phyloP scores from a whole-genome alignment of 78 protist genomes.

The Emiliania huxleyi region DNA sequence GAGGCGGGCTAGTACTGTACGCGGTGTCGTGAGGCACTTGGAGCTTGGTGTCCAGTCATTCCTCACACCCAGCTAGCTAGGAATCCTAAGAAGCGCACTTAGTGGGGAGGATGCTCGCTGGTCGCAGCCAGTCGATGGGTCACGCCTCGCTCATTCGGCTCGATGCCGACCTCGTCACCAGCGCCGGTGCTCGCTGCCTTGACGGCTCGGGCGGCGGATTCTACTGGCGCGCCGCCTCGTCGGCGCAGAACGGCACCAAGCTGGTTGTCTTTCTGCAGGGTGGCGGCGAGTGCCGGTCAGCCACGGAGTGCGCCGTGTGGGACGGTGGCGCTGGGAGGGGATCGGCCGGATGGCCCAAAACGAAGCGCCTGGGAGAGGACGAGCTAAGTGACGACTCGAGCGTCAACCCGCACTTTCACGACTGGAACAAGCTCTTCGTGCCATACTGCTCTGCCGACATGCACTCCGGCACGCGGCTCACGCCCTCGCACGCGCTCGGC shows the following conservation, averaged over 20 bases:
- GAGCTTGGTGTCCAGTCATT: no score
- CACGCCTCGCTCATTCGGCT: not conserved
- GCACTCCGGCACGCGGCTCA: not conserved
- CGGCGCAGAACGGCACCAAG: no score
- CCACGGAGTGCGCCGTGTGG: not conserved
- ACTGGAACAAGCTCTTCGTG: not conserved
- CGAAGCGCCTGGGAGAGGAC: not conserved
- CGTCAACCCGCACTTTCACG: not conserved
- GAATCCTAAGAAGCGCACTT: no score
- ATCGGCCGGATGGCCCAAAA: not conserved
- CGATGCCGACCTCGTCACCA: not conserved
- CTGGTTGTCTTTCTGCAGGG: not conserved
- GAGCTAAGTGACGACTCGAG: not conserved
- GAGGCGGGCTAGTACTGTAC: no score
- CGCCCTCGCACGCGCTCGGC: not conserved
- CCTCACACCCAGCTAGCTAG: no score
- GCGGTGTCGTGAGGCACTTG: no score
- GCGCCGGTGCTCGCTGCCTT: not conserved
- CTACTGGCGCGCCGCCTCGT: not conserved
- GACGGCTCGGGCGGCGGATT: not conserved
- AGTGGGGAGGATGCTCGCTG: no score
- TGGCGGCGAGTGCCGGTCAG: not conserved
- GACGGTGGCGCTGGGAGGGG: not conserved
- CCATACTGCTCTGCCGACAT: not conserved
- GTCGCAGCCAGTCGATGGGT: no score